Percentiles rank a stretch among this genome's conserved stretches.
Evolutionary conservation across 805 yeast genomes (phyloP).

Genomic region (Kodamaea hsintzibuensis): DNA sequence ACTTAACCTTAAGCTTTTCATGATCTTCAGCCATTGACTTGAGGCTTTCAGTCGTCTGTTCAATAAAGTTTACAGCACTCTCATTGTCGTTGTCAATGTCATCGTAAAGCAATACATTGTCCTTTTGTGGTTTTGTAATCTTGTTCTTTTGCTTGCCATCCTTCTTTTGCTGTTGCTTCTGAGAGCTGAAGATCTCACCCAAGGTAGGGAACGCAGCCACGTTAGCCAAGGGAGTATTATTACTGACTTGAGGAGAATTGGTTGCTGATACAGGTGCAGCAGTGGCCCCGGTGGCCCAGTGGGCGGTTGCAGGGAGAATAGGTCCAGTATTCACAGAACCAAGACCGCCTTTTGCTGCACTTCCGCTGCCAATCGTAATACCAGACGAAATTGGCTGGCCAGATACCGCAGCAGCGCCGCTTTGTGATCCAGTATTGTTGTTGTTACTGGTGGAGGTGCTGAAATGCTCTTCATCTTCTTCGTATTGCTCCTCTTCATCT

Average conservation of each 20-base stretch:
- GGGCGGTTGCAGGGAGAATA: slow-evolving; percentile 69
- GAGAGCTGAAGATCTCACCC: slow-evolving; percentile 46
- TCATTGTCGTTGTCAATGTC: slow-evolving; percentile 50
- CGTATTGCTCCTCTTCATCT: slow-evolving; percentile 13
- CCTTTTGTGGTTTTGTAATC: slow-evolving; percentile 29
- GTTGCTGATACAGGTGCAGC: slow-evolving; percentile 23
- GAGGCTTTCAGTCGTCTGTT: slow-evolving; percentile 46
- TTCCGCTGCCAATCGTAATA: neutral
- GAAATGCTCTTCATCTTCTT: slow-evolving; percentile 9
- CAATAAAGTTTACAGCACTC: slow-evolving; percentile 48
- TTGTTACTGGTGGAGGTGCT: neutral
- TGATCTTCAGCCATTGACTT: slow-evolving; percentile 35
- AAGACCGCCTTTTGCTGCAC: neutral
- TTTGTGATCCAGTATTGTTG: neutral
- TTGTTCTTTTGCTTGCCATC: slow-evolving; percentile 29
- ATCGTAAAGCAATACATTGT: slow-evolving; percentile 41
- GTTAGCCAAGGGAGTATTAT: slow-evolving; percentile 41
- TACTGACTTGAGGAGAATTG: slow-evolving; percentile 39
- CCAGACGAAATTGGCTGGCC: neutral
- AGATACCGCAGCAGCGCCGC: neutral
- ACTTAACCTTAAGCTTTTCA: slow-evolving; percentile 42
- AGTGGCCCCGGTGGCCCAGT: slow-evolving; percentile 49
- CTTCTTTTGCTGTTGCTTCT: slow-evolving; percentile 31
- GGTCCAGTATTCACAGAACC: slow-evolving; percentile 29
- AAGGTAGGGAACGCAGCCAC: slow-evolving; percentile 61